Base-by-base conservation (phyloP, 306 rosid species). In the Cercis canadensis region DNA sequence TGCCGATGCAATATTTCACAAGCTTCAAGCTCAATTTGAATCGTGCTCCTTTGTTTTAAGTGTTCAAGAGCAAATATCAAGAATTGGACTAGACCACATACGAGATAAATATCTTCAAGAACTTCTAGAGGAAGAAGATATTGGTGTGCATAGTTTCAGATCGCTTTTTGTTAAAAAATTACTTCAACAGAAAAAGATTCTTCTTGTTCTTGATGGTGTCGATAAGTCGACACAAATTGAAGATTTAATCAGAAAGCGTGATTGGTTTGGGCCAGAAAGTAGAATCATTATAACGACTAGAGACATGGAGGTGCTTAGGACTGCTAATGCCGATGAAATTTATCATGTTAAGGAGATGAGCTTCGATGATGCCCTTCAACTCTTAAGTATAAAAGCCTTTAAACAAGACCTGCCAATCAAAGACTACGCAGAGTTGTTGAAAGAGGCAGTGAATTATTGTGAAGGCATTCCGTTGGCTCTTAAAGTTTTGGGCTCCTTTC, bases 121-220 rank as follows among this genome's bases (percentile, higher is more conserved):
- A 9, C 8, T 51, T 1, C 5, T 53, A 2, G 32, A 19, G 7
- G 34, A 16, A 11, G 7, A 67, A 0, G 44, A 5, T 5, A 3
- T 33, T 34, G 15, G 6, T 0, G 19, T 0, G 1, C 29, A 24
- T 24, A 24, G 29, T 24, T 24, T 3, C 29, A 24, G 29, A 24
- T 24, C 29, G 3, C 29, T 29, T 4, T 7, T 13, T n/a, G 8
- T 61, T 8, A 9, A 9, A 32, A 5, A 11, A 0, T 21, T 49
- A 32, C 41, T 79, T 11, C 11, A 15, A 12, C 0, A 10, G 1
- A 74, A n/a, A n/a, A 62, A 14, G 34, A 37, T 74, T 24, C 68
- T 79, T 29, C 24, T 73, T 0, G 11, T 68, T 6, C 68, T 79
- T 17, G 76, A 79, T 41, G 79, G 47, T 6, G 76, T 79, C 6